Base-by-base conservation (phyloP, 108 stramenopile genomes). In the Cyclostephanos tholiformis region DNA sequence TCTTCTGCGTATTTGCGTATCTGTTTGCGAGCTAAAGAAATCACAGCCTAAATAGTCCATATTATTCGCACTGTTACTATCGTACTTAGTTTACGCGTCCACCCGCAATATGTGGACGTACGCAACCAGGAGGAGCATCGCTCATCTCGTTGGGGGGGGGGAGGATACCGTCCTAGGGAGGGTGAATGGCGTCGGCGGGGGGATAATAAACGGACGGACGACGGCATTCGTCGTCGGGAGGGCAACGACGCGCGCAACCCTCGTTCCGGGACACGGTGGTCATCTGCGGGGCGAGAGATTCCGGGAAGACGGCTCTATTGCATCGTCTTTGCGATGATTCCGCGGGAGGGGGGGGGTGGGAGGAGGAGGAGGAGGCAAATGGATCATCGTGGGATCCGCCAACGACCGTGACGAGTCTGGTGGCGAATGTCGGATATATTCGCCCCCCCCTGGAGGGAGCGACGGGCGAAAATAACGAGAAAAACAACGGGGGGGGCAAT, bases 401-500 rank as follows among this genome's bases (percentile, higher is more conserved):
- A 14, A 61, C 67, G 60, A 94, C 93, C 20, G 88, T 90, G 26
- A 77, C 77, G 29, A 91, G 89, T 67, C 68, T 90, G 29, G 69
- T 77, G 57, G 82, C 86, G 55, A 93, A 93, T 69, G 86, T 79
- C 13, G 88, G 82, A 25, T 86, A 76, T 61, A 52, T 71, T 0
- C 19, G 66, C 41, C 55, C 44, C 30, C n/a, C n/a, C 57, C 26
- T 67, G 25, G 61, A 71, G 23, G 39, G 10, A 27, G 36, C 52
- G 12, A 13, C 11, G 12, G 29, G 12, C 46, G 25, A 35, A 12
- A 56, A 36, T 6, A 56, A 60, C 32, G 68, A 30, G 10, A 41
- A 35, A 3, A 13, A 60, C 25, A 68, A 30, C 9, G 39, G 30
- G 8, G 8, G 69, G 23, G 73, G 63, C 5, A 27, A 46, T 29